Evolutionary conservation across 495 filamentous ascomycete species (phyloP).

Genomic region (Penicillium nucicola): DNA sequence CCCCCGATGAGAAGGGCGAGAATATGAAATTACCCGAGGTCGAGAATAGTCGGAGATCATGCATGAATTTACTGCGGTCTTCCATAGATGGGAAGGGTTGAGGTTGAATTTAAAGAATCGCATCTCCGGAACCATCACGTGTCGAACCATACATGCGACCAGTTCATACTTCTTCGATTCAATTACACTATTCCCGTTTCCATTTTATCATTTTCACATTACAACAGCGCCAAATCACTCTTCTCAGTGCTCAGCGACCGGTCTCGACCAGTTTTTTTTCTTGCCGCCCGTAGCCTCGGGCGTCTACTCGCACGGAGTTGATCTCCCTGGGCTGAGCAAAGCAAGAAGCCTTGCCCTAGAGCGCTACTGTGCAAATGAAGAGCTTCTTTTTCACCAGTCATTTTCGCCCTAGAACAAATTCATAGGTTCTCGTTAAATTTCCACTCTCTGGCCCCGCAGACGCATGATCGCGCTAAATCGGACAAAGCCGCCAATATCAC

Average conservation of each 20-base stretch:
- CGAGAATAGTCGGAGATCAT: constrained; percentile 10
- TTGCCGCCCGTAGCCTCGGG: constrained; percentile 33
- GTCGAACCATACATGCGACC: constrained; percentile 6
- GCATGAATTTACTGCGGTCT: neutral
- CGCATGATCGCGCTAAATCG: constrained; percentile 5
- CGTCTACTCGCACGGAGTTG: constrained; percentile 17
- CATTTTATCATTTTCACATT: constrained; percentile 1
- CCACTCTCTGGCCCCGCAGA: neutral
- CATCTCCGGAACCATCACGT: constrained; percentile 11
- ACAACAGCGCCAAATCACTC: constrained; percentile 34
- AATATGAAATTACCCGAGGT: constrained; percentile 12
- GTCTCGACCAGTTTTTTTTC: constrained; percentile 21
- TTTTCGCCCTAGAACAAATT: constrained; percentile 5
- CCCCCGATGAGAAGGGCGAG: neutral
- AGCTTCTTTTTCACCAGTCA: constrained; percentile 10
- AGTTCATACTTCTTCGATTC: neutral
- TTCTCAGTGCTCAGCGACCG: neutral
- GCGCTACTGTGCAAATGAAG: constrained; percentile 11
- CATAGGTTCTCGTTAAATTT: constrained; percentile 11
- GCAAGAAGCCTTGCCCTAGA: constrained; percentile 6
- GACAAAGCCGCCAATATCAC: neutral
- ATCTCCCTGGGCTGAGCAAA: constrained; percentile 10
- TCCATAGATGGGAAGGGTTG: too few relatives aligned
- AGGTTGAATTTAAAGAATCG: too few relatives aligned
- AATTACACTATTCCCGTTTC: neutral